Base-by-base conservation (phyloP, 257 asterid genomes). In the Osmanthus fragrans region DNA sequence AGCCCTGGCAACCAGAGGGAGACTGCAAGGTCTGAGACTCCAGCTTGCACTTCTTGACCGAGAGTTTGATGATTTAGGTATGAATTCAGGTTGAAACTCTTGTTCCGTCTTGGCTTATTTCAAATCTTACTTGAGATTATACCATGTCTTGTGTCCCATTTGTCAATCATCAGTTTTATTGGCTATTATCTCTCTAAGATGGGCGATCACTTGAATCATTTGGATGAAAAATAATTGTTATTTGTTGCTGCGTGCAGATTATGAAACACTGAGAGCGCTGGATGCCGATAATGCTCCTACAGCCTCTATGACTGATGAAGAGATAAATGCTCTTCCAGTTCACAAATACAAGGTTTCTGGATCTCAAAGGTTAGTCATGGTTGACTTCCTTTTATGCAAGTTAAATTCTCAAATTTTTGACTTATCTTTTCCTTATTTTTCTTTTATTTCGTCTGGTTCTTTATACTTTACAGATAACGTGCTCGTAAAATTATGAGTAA, bases 1-100 rank as follows among this genome's bases (percentile, higher is more conserved):
- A 83, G 89, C 99, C 56, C 92, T 96, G 25, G 96, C 97, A 72
- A 96, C 97, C 51, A 82, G 98, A 83, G 99, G 99, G 71, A 88
- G 98, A 73, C 73, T 96, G 90, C 98, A 92, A 80, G 98, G 99
- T 69, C 98, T 95, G 75, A 88, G 99, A 76, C 98, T 95, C 78
- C 98, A 95, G 87, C 99, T 95, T 68, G 98, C 99, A n/a, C 98
- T 95, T 82, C 99, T 95, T 70, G 99, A 95, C 82, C 78, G 98
- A 77, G 99, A 95, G 80, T 95, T 95, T 74, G 99, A 95, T 75
- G 99, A 95, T 86, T 87, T 95, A 78, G 99, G 98, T 93, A 72
- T 75, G 80, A 45, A 34, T 75, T 36, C 71, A 71, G 32, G 58
- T 56, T 56, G 7, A 18, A 56, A n/a, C 65, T 56, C 27, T 56